Evolutionary conservation across 2,329 filamentous ascomycete species (phyloP), one percentile per base, ranked within the genome.

Genomic region (Diaporthe eres): DNA sequence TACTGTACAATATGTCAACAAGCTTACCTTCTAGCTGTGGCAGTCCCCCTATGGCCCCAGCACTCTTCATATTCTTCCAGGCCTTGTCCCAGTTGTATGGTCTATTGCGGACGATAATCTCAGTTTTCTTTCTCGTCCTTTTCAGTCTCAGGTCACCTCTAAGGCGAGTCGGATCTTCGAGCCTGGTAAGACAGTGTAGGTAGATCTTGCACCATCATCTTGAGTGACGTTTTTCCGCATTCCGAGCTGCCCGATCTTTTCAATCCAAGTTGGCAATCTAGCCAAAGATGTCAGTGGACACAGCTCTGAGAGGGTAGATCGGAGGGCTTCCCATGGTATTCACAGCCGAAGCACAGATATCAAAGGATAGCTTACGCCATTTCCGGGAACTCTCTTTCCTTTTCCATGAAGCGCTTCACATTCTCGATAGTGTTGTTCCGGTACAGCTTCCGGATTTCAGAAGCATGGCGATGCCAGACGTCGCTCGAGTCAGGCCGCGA

Each of bases 11-110:
- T 0, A 17, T 42, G 13, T 2, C 12, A 4, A 61, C 34, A 5
- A 9, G 25, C 49, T 34, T 22, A 57, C 67, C n/a, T 42, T 17
- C 25, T 25, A 25, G 25, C 25, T 25, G 25, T 25, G 25, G 25
- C 25, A 25, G 25, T 25, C 25, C 25, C 25, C 25, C 25, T 25
- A 25, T 25, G 25, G 25, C 25, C 25, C 25, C 25, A 1, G 67
- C 67, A 39, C n/a, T 44, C 19, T 44, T 58, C 67, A 58, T 71
- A 3, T 47, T 71, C 51, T 47, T 71, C 67, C 67, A 71, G 6
- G 53, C 51, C 42, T 71, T 25, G 25, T 25, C 25, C 25, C 25
- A 25, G 25, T 25, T 25, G 25, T 25, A 25, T 25, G 25, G 25
- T 25, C 25, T 25, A 25, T 25, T 25, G 25, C 25, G 25, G 25